A percentile compares a stretch with the other conserved stretches of the same genome.
phyloP scores from a whole-genome alignment of 495 filamentous ascomycete species.

The Aspergillus biplanus region DNA sequence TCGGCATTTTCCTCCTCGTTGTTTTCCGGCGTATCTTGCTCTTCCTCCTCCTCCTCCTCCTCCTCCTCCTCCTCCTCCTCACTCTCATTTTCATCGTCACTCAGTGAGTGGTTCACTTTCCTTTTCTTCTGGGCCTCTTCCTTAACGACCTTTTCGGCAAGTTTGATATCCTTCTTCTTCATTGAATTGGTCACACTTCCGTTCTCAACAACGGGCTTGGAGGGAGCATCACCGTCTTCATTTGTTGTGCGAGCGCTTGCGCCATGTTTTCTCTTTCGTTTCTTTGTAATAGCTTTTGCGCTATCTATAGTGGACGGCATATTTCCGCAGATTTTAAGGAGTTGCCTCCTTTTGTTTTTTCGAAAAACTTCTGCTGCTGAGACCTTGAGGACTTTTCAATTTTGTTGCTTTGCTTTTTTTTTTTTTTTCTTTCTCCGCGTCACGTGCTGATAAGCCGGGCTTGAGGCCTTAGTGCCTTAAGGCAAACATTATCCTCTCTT shows the following conservation, averaged over 20 bases:
- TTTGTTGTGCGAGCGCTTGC: slow-evolving; percentile 21
- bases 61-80: slow-evolving; percentile 29
- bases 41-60: slow-evolving; percentile 31
- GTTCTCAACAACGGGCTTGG: slow-evolving; percentile 18
- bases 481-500: background rate
- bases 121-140: slow-evolving; percentile 41
- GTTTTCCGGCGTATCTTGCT: slow-evolving; percentile 30
- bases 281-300: slow-evolving; percentile 64
- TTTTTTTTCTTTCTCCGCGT: slow-evolving; percentile 22
- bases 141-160: slow-evolving; percentile 28
- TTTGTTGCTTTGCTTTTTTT: slow-evolving; percentile 19
- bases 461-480: background rate
- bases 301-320: slow-evolving; percentile 48
- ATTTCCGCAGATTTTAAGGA: slow-evolving; percentile 20
- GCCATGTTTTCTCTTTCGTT: slow-evolving; percentile 66
- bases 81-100: slow-evolving; percentile 39
- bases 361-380: background rate
- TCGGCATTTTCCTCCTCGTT: slow-evolving; percentile 28
- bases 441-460: slow-evolving; percentile 21
- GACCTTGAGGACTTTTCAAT: slow-evolving; percentile 13
- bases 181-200: slow-evolving; percentile 35
- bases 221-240: slow-evolving; percentile 17
- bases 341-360: background rate
- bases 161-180: slow-evolving; percentile 21
- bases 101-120: slow-evolving; percentile 37